Percentiles rank a stretch among this genome's conserved stretches.
These are phyloP conservation scores for Ceratocystis smalleyi DNA, from an alignment of 2,329 filamentous ascomycete species.

Conservation along the genomic window DNA sequence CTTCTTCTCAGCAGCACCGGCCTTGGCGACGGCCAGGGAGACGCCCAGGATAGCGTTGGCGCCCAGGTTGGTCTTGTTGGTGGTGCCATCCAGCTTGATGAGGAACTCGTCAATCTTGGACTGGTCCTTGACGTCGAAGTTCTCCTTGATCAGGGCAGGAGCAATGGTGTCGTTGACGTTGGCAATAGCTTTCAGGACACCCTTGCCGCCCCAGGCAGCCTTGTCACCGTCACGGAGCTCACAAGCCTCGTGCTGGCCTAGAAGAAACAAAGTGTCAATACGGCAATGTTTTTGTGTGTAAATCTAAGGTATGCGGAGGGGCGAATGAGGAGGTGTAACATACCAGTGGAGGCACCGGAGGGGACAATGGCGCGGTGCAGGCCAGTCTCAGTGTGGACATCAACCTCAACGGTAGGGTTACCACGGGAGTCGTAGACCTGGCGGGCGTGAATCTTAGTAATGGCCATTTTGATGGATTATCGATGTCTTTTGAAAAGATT, in stretches of 20 bases:
- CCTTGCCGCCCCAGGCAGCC: conserved; percentile 72
- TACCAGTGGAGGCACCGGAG: conserved; percentile 81
- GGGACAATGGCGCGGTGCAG: conserved; percentile 89
- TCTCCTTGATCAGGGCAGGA: conserved; percentile 67
- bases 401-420: conserved; percentile 96
- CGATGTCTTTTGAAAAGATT: conserved; percentile 14
- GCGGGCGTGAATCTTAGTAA: conserved; percentile 80
- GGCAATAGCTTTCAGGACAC: conserved; percentile 69
- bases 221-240: conserved; percentile 87
- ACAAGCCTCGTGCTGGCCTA: conserved; percentile 77
- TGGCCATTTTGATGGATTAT: conserved; percentile 53
- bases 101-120: conserved; percentile 70
- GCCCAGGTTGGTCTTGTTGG: conserved; percentile 77
- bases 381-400: conserved; percentile 81
- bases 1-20: conserved; percentile 74
- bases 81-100: conserved; percentile 66
- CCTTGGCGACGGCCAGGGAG: conserved; percentile 71
- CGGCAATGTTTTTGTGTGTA: conserved; percentile 18
- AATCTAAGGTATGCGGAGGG: neutral
- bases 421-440: conserved; percentile 96
- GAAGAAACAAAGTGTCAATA: conserved; percentile 17
- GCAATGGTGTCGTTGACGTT: conserved; percentile 75
- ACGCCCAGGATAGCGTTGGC: conserved; percentile 83
- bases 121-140: conserved; percentile 75
- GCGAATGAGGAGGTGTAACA: conserved; percentile 25